Evolutionary conservation across 2,329 filamentous ascomycete species (phyloP).

Genomic region (Scytalidium lignicola): DNA sequence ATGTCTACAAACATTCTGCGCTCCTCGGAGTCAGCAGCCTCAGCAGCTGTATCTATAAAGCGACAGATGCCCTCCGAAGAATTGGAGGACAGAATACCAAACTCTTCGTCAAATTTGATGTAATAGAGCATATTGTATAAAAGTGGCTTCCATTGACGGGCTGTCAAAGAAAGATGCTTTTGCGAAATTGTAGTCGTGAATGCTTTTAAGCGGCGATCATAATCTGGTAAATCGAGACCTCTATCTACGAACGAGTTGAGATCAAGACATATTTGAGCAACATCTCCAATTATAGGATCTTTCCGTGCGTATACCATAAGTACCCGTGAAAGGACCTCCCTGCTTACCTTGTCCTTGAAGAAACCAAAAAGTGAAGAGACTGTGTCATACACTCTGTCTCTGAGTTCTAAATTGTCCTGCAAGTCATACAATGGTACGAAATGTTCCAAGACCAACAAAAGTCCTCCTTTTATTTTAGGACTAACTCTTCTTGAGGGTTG

Average conservation of each 20-base stretch:
- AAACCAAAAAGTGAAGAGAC: constrained; percentile 82
- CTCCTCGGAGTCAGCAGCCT: constrained; percentile 34
- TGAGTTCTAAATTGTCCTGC: constrained; percentile 51
- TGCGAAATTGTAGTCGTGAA: constrained; percentile 68
- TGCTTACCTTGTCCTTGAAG: constrained; percentile 76
- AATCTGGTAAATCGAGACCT: constrained; percentile 81
- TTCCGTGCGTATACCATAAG: constrained; percentile 64
- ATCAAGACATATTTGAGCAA: constrained; percentile 67
- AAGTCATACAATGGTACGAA: constrained; percentile 66
- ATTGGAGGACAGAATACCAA: constrained; percentile 74
- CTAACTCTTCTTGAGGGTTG: constrained; percentile 81
- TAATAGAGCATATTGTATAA: constrained; percentile 87
- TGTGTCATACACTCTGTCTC: constrained; percentile 64
- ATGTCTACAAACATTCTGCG: constrained; percentile 50
- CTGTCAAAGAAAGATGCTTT: constrained; percentile 53
- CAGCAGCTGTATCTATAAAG: constrained; percentile 62
- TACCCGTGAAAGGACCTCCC: constrained; percentile 68
- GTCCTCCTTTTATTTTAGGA: constrained; percentile 73
- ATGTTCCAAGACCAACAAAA: constrained; percentile 74
- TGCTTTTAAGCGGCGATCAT: constrained; percentile 72
- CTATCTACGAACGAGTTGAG: constrained; percentile 73
- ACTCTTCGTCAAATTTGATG: constrained; percentile 80
- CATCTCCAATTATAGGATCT: constrained; percentile 53
- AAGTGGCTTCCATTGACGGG: constrained; percentile 79
- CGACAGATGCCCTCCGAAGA: constrained; percentile 75